Base-by-base conservation (phyloP, 75 land plant genomes). In the Ceratopteris richardii region DNA sequence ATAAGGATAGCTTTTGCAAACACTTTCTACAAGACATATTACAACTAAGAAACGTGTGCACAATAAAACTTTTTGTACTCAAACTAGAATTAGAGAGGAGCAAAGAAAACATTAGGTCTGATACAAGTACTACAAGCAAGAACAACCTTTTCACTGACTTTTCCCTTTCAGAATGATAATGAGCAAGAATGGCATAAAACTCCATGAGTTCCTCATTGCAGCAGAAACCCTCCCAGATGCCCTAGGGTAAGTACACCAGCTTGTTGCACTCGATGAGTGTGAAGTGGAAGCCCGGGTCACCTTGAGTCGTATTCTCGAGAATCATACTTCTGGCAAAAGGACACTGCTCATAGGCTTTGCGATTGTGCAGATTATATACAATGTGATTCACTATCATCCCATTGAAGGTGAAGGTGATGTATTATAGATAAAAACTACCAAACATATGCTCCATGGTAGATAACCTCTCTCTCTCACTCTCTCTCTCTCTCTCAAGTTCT, bases 161-260 rank as follows among this genome's bases (percentile, higher is more conserved):
- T 58, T 37, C 44, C 61, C 61, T 31, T 33, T 3, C 2, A 20
- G 41, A 4, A 7, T 31, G 18, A n/a, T 16, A 9, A 33, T 33
- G 7, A 33, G 37, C 37, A 9, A 33, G 73, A 68, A 14, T 16
- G 22, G 18, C 78, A 11, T 52, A 23, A 31, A 84, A 80, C 63
- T 80, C 80, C 87, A 84, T 84, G 23, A 29, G 18, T n/a, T 84
- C 87, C 1, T 25, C 30, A 1, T 7, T 56, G 75, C 87, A 84
- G 67, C 80, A 84, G 30, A 63, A 0, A 12, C 81, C 81, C 22
- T 57, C 43, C 22, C 2, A 44, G 53, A 77, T 74, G 9, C 72
- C 80, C 51, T 84, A 84, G 0, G 73, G 84, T 43, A 84, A 80
- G 63, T 63, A 77, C 58, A 80, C 33, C 29, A 72, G 75, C 70